Evolutionary conservation across 768 basidiomycete genomes (phyloP).

Genomic region (Amanita brunnescens): DNA sequence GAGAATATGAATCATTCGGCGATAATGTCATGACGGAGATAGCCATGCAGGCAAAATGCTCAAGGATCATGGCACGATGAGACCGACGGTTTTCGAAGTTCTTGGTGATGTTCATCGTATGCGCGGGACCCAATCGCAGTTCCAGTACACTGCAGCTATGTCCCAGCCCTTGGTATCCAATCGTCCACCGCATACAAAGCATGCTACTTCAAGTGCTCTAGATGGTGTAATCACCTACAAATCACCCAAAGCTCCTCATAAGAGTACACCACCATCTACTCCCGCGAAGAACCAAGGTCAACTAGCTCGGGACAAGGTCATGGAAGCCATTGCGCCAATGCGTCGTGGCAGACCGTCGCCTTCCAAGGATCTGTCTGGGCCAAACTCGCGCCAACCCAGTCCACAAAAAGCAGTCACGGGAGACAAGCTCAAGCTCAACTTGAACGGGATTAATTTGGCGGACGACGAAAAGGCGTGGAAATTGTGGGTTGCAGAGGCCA

Average conservation of each 20-base stretch:
- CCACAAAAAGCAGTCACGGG: constrained; percentile 22
- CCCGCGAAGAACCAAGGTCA: constrained; percentile 42
- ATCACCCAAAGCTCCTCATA: constrained; percentile 7
- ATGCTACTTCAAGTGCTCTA: constrained; percentile 18
- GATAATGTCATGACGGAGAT: constrained; percentile 7
- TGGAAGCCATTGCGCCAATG: constrained; percentile 76
- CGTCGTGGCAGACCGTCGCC: constrained; percentile 54
- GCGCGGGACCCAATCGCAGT: constrained; percentile 79
- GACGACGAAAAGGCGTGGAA: constrained; percentile 6
- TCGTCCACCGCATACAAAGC: constrained; percentile 19
- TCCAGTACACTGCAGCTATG: constrained; percentile 53
- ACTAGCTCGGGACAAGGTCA: constrained; percentile 67
- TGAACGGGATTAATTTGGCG: background rate
- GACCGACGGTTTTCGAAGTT: constrained; percentile 85
- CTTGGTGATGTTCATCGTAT: constrained; percentile 77
- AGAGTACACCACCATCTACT: constrained; percentile 12
- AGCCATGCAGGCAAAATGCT: constrained; percentile 72
- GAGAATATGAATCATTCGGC: constrained; percentile 16
- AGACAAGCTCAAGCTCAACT: constrained; percentile 2
- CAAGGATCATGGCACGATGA: constrained; percentile 77
- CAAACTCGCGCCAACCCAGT: constrained; percentile 25
- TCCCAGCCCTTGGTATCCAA: constrained; percentile 39
- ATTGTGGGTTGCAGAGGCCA: background rate
- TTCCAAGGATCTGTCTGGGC: constrained; percentile 24
- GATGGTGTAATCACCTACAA: constrained; percentile 22